Evolutionary conservation across 2,329 filamentous ascomycete genomes (phyloP), one percentile per base, ranked within the genome.

Genomic region (Claviceps paspali): DNA sequence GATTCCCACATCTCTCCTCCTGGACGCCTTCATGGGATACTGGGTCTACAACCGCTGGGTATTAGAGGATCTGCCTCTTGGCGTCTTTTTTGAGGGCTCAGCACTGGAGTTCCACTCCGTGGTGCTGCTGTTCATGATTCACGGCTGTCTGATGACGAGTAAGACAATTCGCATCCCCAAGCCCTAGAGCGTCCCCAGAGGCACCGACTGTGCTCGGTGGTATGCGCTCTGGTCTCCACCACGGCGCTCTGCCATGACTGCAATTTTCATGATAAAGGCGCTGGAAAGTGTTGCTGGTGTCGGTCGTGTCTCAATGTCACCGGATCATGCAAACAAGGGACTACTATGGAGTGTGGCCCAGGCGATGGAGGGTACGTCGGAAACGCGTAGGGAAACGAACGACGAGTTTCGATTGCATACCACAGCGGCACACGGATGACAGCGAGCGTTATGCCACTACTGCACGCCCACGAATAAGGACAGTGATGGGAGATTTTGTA

Each of bases 161-260:
- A 92, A 88, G 70, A 88, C 78, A 23, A 76, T 98, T 52, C 84
- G 91, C 56, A 86, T 98, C 47, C 91, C 91, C 12, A 98, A 98
- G 73, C 86, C 73, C 40, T 79, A 60, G 28, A 17, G 21, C 6
- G 7, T 33, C 7, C 5, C n/a, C 9, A 11, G 11, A 10, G 7
- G 19, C 19, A n/a, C 30, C n/a, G n/a, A 26, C 8, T 15, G 9
- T 12, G n/a, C 17, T 32, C 7, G 10, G 14, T 23, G n/a, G 5
- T 30, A 12, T 24, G 3, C 11, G 7, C 27, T 14, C 14, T 12
- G 18, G 6, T 17, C 11, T 30, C 11, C 5, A n/a, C 9, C 18
- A 7, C 28, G 11, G 8, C 28, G 5, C 12, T 7, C 28, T 19
- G 11, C 35, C 10, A 14, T 27, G 4, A n/a, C n/a, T 18, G 8